These are phyloP conservation scores for Arxiozyma telluris DNA, from an alignment of 1,139 yeast species.

Conservation along the genomic window DNA sequence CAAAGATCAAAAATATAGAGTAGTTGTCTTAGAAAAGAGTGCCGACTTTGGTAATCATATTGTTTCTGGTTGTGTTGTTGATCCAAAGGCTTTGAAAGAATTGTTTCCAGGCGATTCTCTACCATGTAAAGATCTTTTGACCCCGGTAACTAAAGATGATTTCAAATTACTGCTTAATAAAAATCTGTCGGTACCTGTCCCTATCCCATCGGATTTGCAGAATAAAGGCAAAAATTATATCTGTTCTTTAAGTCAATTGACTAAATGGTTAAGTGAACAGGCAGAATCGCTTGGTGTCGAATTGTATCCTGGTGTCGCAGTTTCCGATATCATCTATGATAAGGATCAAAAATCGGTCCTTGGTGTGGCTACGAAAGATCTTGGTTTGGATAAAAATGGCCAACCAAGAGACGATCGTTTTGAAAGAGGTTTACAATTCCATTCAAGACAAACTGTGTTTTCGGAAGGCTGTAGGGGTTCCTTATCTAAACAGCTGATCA, in stretches of 20 bases:
- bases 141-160: conserved; percentile 58
- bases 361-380: conserved; percentile 91
- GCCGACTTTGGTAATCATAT: conserved; percentile 88
- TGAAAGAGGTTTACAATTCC: conserved; percentile 96
- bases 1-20: conserved; percentile 60
- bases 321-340: conserved; percentile 67
- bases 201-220: conserved; percentile 64
- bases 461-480: conserved; percentile 99
- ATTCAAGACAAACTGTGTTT: conserved; percentile 73
- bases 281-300: conserved; percentile 95
- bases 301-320: conserved; percentile 83
- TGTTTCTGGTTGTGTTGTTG: conserved; percentile 88
- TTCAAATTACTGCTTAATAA: conserved; percentile 59
- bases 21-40: conserved; percentile 84
- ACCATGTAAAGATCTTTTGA: conserved; percentile 59
- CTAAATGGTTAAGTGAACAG: conserved; percentile 70
- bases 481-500: conserved; percentile 64
- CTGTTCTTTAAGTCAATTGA: conserved; percentile 74
- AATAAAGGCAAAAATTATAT: conserved; percentile 77
- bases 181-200: conserved; percentile 75
- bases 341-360: conserved; percentile 48
- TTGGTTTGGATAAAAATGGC: conserved; percentile 73
- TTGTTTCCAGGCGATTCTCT: conserved; percentile 43
- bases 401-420: conserved; percentile 60
- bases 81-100: conserved; percentile 79